Percentiles rank a stretch among this genome's conserved stretches.
Evolutionary conservation across 768 basidiomycete species (phyloP).

Genomic region (Lactarius sanguifluus): DNA sequence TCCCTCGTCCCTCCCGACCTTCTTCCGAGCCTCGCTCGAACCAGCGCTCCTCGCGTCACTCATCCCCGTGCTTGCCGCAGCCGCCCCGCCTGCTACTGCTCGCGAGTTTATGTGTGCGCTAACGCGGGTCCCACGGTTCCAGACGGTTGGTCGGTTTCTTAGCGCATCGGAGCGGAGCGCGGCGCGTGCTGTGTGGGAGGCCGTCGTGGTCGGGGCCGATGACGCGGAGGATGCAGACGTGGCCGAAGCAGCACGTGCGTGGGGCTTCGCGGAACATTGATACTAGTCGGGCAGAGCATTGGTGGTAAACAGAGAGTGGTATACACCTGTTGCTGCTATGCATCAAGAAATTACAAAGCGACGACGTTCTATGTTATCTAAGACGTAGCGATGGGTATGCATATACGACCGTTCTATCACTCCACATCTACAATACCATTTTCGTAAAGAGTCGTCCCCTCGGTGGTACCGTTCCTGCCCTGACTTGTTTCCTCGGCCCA

Average conservation of each 20-base stretch:
- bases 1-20: constrained; percentile 52
- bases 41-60: constrained; percentile 59
- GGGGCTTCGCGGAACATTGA: constrained; percentile 16
- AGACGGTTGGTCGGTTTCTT: constrained; percentile 63
- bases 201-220: background rate
- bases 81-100: constrained; percentile 36
- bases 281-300: background rate
- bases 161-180: constrained; percentile 52
- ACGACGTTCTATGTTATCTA: background rate
- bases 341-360: background rate
- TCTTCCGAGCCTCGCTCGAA: constrained; percentile 74
- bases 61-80: constrained; percentile 47
- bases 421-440: background rate
- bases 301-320: background rate
- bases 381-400: constrained; percentile 1
- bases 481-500: background rate
- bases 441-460: background rate
- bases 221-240: background rate
- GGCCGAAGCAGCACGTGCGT: constrained; percentile 9
- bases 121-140: constrained; percentile 57
- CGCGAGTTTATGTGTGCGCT: constrained; percentile 55
- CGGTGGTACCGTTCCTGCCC: no score
- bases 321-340: background rate
- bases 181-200: constrained; percentile 41
- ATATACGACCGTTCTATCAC: background rate